These are phyloP conservation scores for Botrytis aclada DNA, from an alignment of 2,329 filamentous ascomycete genomes.

Conservation along the genomic window DNA sequence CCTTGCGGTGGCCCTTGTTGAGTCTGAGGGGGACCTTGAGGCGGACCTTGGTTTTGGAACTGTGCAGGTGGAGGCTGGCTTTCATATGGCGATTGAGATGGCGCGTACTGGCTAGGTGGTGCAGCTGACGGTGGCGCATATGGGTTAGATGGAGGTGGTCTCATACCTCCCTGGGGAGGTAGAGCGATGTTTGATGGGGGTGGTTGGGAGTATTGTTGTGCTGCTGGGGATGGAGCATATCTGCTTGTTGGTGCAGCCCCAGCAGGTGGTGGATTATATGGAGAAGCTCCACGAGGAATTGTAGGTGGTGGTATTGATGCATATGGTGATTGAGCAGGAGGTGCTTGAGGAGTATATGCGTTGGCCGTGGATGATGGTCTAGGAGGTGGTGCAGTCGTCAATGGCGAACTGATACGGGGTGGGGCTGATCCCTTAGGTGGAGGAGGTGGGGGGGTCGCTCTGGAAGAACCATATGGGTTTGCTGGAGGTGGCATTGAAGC, in stretches of 20 bases:
- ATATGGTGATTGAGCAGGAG: conserved; percentile 41
- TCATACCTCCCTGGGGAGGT: conserved; percentile 42
- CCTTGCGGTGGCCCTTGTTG: conserved; percentile 39
- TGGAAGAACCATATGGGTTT: conserved; percentile 56
- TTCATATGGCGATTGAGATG: conserved; percentile 54
- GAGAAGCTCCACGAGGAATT: conserved; percentile 73
- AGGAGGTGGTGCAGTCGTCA: conserved; percentile 47
- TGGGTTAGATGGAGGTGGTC: conserved; percentile 48
- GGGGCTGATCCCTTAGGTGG: conserved; percentile 77
- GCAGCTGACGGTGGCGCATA: conserved; percentile 44
- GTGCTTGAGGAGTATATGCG: conserved; percentile 60
- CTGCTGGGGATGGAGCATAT: conserved; percentile 67
- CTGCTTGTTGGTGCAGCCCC: conserved; percentile 67
- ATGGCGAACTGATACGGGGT: conserved; percentile 70
- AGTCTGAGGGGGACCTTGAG: conserved; percentile 46
- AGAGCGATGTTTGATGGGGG: conserved; percentile 42
- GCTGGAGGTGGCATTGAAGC: conserved; percentile 55
- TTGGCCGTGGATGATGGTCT: conserved; percentile 57
- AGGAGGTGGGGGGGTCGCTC: conserved; percentile 67
- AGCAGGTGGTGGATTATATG: conserved; percentile 78
- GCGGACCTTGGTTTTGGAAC: conserved; percentile 42
- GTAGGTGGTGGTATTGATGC: conserved; percentile 49
- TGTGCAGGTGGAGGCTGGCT: conserved; percentile 42
- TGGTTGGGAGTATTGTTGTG: conserved; percentile 51
- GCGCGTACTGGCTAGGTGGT: conserved; percentile 58